Base-by-base conservation (phyloP, 768 basidiomycete genomes). In the Cyclocybe cylindracea region DNA sequence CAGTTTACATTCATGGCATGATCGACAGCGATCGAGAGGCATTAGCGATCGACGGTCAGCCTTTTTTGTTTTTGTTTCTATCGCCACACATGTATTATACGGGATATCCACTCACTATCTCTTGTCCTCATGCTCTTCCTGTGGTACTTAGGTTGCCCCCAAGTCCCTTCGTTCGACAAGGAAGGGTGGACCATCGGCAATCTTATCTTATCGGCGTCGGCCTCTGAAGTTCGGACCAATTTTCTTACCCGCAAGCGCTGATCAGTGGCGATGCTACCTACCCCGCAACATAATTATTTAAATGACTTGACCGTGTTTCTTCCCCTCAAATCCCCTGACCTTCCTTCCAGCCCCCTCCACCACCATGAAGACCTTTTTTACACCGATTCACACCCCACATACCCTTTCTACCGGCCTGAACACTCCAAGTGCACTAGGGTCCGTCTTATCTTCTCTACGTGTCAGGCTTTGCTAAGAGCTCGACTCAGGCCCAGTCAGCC, bases 1-100 rank as follows among this genome's bases (percentile, higher is more conserved):
- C 65, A 72, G 39, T 79, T 75, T 54, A 79, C 77, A 10, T 80
- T 79, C 55, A 77, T 80, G 72, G 74, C 69, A 10, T 72, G 56
- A 59, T 41, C 35, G 31, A 48, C 39, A 19, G 19, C 45, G 45
- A 18, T 19, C 13, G 13, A 46, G 39, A 34, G 39, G 39, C 29
- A 14, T 18, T 5, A 5, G 34, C 16, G 13, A 31, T 34, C 14
- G 37, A 46, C 34, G 44, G 44, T 7, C 35, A 18, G 39, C 36
- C 7, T 46, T 46, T 5, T 13, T 11, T n/a, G 2, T 39, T 39
- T 24, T 16, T 14, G 10, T n/a, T 40, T 38, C 16, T 39, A 38
- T 14, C 10, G 10, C n/a, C 36, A 11, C 10, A 11, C 19, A 32
- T 14, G 39, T 24, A 24, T 24, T 24, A 24, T 24, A 24, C 24